Evolutionary conservation across 768 basidiomycete species (phyloP).

Genomic region (Collybia sp.): DNA sequence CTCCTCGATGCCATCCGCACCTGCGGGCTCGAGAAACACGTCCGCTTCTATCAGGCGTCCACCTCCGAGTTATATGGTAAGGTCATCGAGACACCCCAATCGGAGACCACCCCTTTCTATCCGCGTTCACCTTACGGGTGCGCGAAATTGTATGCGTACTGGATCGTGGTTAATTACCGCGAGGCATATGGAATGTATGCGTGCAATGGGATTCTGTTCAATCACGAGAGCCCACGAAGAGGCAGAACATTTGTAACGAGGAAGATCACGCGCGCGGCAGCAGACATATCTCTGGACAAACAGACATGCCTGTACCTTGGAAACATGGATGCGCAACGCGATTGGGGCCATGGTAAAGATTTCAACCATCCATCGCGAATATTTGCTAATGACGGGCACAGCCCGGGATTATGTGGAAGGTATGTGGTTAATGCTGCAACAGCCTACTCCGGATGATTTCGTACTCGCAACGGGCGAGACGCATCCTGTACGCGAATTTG

Average conservation of each 20-base stretch:
- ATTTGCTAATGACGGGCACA: constrained; percentile 17
- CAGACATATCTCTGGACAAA: constrained; percentile 88
- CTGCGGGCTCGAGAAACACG: constrained; percentile 88
- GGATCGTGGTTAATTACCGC: constrained; percentile 89
- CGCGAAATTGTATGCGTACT: constrained; percentile 90
- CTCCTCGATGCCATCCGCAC: constrained; percentile 95
- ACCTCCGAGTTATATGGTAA: constrained; percentile 98
- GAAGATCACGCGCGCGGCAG: constrained; percentile 90
- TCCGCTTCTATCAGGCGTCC: constrained; percentile 96
- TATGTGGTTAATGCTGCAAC: constrained; percentile 97
- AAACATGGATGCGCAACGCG: constrained; percentile 91
- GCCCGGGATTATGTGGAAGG: constrained; percentile 93
- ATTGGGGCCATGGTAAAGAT: constrained; percentile 91
- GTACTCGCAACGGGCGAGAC: constrained; percentile 97
- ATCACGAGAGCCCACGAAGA: constrained; percentile 94
- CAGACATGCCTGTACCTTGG: constrained; percentile 90
- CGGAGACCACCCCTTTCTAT: constrained; percentile 96
- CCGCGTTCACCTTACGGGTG: constrained; percentile 97
- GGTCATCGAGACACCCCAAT: constrained; percentile 93
- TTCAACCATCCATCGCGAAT: background rate
- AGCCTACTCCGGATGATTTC: constrained; percentile 78
- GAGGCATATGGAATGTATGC: constrained; percentile 97
- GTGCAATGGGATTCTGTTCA: constrained; percentile 96
- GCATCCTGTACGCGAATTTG: constrained; percentile 89
- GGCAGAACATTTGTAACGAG: constrained; percentile 95